Evolutionary conservation across 2,329 filamentous ascomycete genomes (phyloP).

Genomic region (Colletotrichum brevisporum): DNA sequence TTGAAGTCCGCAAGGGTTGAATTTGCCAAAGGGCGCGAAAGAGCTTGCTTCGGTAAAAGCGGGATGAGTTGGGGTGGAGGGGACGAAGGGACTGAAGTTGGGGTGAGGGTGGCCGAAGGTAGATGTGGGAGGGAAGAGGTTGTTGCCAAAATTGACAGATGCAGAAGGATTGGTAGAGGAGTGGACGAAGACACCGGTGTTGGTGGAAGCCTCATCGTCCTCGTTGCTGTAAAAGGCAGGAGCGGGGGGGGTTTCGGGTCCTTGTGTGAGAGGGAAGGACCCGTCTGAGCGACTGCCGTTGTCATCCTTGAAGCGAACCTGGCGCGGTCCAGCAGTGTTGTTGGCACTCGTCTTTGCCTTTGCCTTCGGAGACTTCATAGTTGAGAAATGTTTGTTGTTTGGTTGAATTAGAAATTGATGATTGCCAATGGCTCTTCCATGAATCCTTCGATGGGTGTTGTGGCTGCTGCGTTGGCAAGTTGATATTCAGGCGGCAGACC

Average conservation of each 20-base stretch:
- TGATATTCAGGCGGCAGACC: no score
- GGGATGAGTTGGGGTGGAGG: conserved; percentile 37
- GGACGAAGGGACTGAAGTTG: conserved; percentile 36
- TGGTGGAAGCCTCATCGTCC: conserved; percentile 1
- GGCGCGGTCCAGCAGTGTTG: conserved; percentile 26
- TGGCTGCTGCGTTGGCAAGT: no score
- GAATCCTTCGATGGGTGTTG: neutral
- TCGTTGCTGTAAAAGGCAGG: conserved; percentile 22
- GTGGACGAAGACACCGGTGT: conserved; percentile 28
- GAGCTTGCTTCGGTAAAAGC: conserved; percentile 25
- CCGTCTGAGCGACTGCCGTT: neutral
- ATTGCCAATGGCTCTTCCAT: neutral
- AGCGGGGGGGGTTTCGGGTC: conserved; percentile 14
- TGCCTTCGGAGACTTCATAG: conserved; percentile 37
- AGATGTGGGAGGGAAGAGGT: conserved; percentile 14
- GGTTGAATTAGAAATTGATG: neutral
- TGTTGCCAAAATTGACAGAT: conserved; percentile 27
- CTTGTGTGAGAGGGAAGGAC: conserved; percentile 28
- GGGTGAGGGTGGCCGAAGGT: conserved; percentile 36
- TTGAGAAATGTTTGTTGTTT: neutral
- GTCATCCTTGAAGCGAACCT: conserved; percentile 31
- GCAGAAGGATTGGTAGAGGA: conserved; percentile 35
- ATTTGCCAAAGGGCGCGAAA: conserved; percentile 34
- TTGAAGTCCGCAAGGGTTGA: conserved; percentile 36
- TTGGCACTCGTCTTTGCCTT: conserved; percentile 31